Base-by-base conservation (phyloP, 1,284 basidiomycete species). In the Psilocybe mexicana region DNA sequence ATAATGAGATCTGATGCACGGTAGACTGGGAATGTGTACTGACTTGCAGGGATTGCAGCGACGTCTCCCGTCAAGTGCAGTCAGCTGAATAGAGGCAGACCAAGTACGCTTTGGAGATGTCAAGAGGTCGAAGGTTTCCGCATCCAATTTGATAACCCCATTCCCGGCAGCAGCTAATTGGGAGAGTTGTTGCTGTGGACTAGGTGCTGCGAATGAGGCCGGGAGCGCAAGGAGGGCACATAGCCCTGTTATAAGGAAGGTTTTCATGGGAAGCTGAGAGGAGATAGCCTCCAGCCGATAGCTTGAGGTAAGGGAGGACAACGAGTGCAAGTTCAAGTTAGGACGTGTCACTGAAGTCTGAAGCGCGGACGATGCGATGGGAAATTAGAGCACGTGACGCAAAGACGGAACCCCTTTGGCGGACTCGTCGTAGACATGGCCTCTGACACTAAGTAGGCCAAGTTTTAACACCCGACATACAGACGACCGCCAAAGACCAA, bases 11-110 rank as follows among this genome's bases (percentile, higher is more conserved):
- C 14, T 4, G 11, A n/a, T 23, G 36, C 8, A 25, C 6, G 43
- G 7, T 2, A 26, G 26, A 33, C 3, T 6, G 12, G 38, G 18
- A n/a, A 49, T 3, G 23, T 24, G 35, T 42, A 66, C 67, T 50
- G 65, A 89, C 92, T 76, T 88, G 88, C 91, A 93, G 50, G 91
- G 92, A n/a, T 69, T 72, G 69, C 91, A 93, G 71, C 88, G 90
- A 70, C 90, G 87, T 64, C 87, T 83, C 11, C 82, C 76, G 62
- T 88, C 87, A 62, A 96, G 72, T 0, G 95, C 96, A 1, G 96
- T 98, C 69, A 98, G 82, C 18, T 94, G 85, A 50, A 98, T 79
- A 5, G 88, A 80, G 18, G 87, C 86, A 4, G 91, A 90, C 87
- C 94, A 98, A 63, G 89, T 87, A 63, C 96, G 87, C 62, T 86